Base-by-base conservation (phyloP, 2,329 filamentous ascomycete genomes). In the Trichoderma koningii region DNA sequence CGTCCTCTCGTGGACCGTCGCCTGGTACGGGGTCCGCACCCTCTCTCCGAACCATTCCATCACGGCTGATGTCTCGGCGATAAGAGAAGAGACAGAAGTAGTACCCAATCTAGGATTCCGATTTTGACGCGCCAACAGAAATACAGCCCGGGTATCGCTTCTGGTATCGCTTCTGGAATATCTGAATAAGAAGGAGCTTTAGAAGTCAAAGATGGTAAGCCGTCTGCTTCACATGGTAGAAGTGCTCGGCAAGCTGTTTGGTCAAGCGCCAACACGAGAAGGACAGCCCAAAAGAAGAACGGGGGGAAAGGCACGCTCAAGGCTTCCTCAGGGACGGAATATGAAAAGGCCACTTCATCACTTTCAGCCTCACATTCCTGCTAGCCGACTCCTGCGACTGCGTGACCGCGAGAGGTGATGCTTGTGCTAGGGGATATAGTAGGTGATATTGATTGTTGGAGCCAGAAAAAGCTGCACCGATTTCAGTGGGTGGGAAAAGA, bases 331-430 rank as follows among this genome's bases (percentile, higher is more conserved):
- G 7, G 12, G 28, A 47, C 9, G 52, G 34, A 12, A 67, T 64
- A 59, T 62, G 65, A 72, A 73, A 69, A 75, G 72, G 73, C 71
- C 73, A 76, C 69, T 69, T 74, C 71, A 76, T 73, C 71, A 67
- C 66, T 63, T 62, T 38, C 28, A 44, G 45, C 45, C 34, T 47
- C 30, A 52, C 56, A 62, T 65, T 51, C 63, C 55, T 14, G 53
- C 23, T 53, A 42, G 45, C 65, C 55, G 61, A 65, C 44, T 44
- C 48, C 28, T 56, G 59, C 64, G 64, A 55, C 51, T 53, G 42
- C 19, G 57, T 62, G 48, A 34, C 56, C 21, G 50, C 61, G 28
- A 41, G 21, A 64, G n/a, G 23, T 50, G 48, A 38, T 38, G 19
- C 19, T 45, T 51, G 52, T 62, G 55, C 59, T 62, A 5, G 34